phyloP scores from a whole-genome alignment of 2,329 filamentous ascomycete species.

The Fusarium euwallaceae region DNA sequence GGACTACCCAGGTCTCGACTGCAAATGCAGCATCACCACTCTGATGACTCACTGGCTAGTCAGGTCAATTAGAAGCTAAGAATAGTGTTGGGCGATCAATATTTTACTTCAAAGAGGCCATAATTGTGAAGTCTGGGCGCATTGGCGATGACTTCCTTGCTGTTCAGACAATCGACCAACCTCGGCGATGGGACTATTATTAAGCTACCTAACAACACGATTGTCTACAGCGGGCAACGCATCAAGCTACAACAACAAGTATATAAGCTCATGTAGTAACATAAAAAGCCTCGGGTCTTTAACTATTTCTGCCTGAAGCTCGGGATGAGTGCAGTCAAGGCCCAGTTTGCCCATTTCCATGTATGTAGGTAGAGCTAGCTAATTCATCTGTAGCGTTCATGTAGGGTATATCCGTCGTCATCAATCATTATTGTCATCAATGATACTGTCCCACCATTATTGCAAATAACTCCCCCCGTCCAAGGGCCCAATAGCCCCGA shows the following conservation, averaged over 20 bases:
- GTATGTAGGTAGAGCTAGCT: conserved; percentile 12
- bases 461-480: not conserved
- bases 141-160: not conserved
- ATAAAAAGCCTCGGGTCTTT: not conserved
- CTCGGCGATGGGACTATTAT: not conserved
- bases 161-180: not conserved
- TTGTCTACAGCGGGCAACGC: not conserved
- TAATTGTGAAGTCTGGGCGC: not conserved
- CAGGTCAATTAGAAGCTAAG: not conserved
- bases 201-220: not conserved
- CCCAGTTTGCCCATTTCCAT: conserved; percentile 3
- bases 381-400: not conserved
- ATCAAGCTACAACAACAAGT: not conserved
- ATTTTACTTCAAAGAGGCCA: not conserved
- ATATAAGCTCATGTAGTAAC: not conserved
- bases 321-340: not conserved
- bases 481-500: not conserved
- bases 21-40: not conserved
- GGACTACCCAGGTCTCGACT: not conserved
- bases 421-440: not conserved
- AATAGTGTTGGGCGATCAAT: not conserved
- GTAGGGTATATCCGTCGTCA: not conserved
- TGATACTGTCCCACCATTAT: not conserved
- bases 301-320: not conserved
- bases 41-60: not conserved